phyloP scores from a whole-genome alignment of 129 eudicot genomes.

The Gnaphalium uliginosum region DNA sequence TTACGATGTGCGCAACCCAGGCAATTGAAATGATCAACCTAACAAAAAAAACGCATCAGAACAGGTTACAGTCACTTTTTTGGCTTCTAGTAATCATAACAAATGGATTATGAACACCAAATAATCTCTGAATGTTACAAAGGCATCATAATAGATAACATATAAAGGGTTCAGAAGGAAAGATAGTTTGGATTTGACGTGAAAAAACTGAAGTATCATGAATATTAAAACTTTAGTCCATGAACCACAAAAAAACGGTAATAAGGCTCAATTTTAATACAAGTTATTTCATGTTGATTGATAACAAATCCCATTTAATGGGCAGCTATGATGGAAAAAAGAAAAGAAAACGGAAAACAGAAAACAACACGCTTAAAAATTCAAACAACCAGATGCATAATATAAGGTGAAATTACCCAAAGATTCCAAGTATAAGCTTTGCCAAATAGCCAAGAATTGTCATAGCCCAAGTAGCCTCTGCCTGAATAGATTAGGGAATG shows the following conservation, averaged over 20 bases:
- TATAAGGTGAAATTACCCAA: conserved; percentile 51
- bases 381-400: background rate
- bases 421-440: conserved; percentile 77
- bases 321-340: conserved; percentile 8
- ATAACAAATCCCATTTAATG: no score
- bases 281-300: no score
- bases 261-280: no score
- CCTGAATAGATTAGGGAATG: conserved; percentile 47
- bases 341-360: no score
- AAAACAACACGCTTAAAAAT: no score
- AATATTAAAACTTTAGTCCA: no score
- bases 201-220: no score
- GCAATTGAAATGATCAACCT: conserved; percentile 79
- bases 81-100: background rate
- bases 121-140: no score
- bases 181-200: no score
- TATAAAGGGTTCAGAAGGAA: no score
- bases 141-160: no score
- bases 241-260: no score
- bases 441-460: conserved; percentile 96
- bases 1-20: conserved; percentile 87
- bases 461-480: conserved; percentile 94
- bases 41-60: background rate
- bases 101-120: background rate
- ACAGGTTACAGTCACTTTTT: background rate